A percentile compares a stretch with the other conserved stretches of the same genome.
phyloP scores from a whole-genome alignment of 441 rosid species.

The Croton setiger region DNA sequence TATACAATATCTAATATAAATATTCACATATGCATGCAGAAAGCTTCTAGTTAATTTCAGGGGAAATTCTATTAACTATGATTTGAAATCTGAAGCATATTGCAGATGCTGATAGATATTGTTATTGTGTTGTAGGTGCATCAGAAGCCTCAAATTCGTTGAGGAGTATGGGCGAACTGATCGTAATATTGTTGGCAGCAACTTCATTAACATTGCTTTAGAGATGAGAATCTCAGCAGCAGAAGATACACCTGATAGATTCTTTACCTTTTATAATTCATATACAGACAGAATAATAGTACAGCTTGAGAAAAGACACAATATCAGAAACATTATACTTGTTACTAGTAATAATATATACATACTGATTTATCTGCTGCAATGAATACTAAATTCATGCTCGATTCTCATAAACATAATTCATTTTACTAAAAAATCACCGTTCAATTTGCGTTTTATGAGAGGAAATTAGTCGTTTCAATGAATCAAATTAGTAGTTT shows the following conservation, averaged over 20 bases:
- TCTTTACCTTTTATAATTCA: not conserved
- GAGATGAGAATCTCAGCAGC: not conserved
- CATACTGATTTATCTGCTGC: not conserved
- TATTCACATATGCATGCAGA: too few species aligned
- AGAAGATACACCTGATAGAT: not conserved
- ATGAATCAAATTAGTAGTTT: too few species aligned
- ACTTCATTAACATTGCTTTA: not conserved
- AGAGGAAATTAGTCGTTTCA: too few species aligned
- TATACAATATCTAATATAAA: not conserved
- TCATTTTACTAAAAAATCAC: not conserved
- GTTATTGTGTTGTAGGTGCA: constrained; percentile 3
- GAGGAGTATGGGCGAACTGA: constrained; percentile 10
- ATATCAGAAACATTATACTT: not conserved
- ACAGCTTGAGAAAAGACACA: not conserved
- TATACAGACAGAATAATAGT: not conserved
- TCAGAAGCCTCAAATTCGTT: constrained; percentile 3
- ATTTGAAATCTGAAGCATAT: not conserved
- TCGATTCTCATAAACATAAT: not conserved
- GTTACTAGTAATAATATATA: not conserved
- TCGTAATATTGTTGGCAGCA: constrained; percentile 3
- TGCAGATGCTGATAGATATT: not conserved
- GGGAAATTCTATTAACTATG: too few species aligned
- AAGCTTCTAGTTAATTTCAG: too few species aligned
- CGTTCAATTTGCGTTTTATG: too few species aligned
- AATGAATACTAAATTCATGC: not conserved